Evolutionary conservation across 768 basidiomycete genomes (phyloP), one percentile per base, ranked within the genome.

Genomic region (Nevesoporus exiguus): DNA sequence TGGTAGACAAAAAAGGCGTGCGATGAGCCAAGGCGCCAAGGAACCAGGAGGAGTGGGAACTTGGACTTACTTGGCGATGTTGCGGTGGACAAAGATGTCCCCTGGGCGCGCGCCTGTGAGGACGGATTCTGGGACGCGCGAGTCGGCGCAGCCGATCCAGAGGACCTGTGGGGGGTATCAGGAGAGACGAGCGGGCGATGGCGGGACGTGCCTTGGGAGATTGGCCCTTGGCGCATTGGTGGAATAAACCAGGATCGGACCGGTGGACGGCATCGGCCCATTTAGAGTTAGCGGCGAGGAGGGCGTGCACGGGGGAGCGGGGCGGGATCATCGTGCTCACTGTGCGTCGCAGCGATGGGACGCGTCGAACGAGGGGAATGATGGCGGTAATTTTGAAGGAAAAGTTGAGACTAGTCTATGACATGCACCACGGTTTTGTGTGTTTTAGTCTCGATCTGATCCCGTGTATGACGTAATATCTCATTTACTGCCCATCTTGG

Each of bases 71-170:
- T 96, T 96, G 25, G 93, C 93, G 56, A 96, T 84, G 70, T 95
- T 95, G 45, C 93, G 77, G 72, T 93, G 85, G 31, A 89, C 87
- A 61, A 96, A 95, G 52, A 96, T 83, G 42, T 91, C 90, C 48
- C 93, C 93, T 0, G 93, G 93, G 55, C 78, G 80, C 31, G 84
- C 77, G 21, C 77, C 83, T 3, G 87, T 85, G 59, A 92, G 69
- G 59, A 90, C 82, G 21, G 83, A 81, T 68, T 93, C 93, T 27
- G 93, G 91, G 1, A 93, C 91, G 58, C 93, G 79, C 15, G 92
- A 94, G 72, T 96, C 93, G 24, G 90, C 79, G 66, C 89, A 91
- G 48, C 89, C 87, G 66, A 91, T 83, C 88, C 88, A 91, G 62
- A 90, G 81, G 10, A 86, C 75, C 88, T 90, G 39, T 24, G 21